Conservation (phyloP, 1,284 basidiomycete species). For the Sparassis latifolia region DNA sequence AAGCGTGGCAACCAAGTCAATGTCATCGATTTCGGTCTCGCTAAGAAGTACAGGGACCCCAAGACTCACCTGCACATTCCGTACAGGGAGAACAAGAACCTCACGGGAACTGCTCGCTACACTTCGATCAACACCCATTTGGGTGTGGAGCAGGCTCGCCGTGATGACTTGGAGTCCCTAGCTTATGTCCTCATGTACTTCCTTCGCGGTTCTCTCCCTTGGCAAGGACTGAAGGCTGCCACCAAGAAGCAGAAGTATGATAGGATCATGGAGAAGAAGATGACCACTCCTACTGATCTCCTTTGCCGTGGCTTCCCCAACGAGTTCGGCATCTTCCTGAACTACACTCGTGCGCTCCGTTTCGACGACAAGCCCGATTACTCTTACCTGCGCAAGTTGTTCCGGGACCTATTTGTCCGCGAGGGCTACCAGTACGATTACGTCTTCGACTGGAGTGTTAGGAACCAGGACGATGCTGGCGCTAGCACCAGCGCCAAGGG, state of each 20-base stretch:
- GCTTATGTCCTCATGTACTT: constrained; percentile 99
- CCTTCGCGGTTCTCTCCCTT: constrained; percentile 91
- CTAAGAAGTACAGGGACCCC: constrained; percentile 99
- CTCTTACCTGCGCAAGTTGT: constrained; percentile 95
- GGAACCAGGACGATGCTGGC: constrained; percentile 59
- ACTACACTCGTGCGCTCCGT: constrained; percentile 93
- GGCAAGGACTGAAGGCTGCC: constrained; percentile 97
- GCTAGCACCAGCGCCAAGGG: constrained; percentile 55
- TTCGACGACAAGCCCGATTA: constrained; percentile 99
- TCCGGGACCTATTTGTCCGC: constrained; percentile 95
- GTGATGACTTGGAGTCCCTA: constrained; percentile 93
- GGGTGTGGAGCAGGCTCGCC: constrained; percentile 94
- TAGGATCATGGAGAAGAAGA: constrained; percentile 99
- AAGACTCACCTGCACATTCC: constrained; percentile 99
- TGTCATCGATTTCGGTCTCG: constrained; percentile 98
- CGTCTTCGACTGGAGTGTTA: constrained; percentile 96
- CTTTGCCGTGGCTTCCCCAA: constrained; percentile 96
- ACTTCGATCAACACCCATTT: constrained; percentile 99
- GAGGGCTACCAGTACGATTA: constrained; percentile 98
- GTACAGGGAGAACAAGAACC: constrained; percentile 99
- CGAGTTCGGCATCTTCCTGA: constrained; percentile 96
- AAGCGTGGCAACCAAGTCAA: constrained; percentile 99
- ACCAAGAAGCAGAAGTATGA: constrained; percentile 99
- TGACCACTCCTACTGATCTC: constrained; percentile 95
- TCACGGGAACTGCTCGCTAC: constrained; percentile 98